Evolutionary conservation across 148 eudicot genomes (phyloP), one percentile per base, ranked within the genome.

Genomic region (Cornus kousa): DNA sequence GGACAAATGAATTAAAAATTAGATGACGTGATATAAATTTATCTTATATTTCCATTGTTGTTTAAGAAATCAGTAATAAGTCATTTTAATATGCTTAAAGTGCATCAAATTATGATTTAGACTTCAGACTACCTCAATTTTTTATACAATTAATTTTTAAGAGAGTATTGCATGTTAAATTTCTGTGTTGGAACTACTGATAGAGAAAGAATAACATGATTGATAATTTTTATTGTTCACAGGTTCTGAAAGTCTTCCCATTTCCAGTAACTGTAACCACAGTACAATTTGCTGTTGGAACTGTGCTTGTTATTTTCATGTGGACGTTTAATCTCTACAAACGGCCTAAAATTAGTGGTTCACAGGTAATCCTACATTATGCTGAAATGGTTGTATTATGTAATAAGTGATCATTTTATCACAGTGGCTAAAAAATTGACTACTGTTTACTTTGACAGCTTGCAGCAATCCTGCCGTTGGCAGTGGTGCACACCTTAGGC

Each of bases 191-290:
- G 46, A 59, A 14, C 31, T 48, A 39, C 46, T 67, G 59, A 20
- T 46, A 33, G n/a, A 70, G 64, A 19, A 57, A 73, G 23, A 60
- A 60, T 32, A 46, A 22, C 46, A 3, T 33, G 31, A 23, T 67
- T 67, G 39, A 53, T 66, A 40, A 37, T 82, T 68, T 62, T 78
- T 76, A 12, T 62, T 74, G 71, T 68, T 53, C 69, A 70, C 88
- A 96, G 99, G 99, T 96, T 66, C 81, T 96, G 83, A 93, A 92
- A 89, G 97, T 83, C 35, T 96, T 70, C 75, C 94, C 80, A 24
- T 91, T 80, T 83, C 99, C 99, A 57, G 62, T 91, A 62, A 96
- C 99, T 0, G 86, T 96, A 75, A 86, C 95, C 40, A 70, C 84
- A 73, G 80, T 87, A 78, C 99, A 96, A 82, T 93, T 96, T 85